phyloP scores from a whole-genome alignment of 805 yeast species.

The Spathaspora passalidarum region DNA sequence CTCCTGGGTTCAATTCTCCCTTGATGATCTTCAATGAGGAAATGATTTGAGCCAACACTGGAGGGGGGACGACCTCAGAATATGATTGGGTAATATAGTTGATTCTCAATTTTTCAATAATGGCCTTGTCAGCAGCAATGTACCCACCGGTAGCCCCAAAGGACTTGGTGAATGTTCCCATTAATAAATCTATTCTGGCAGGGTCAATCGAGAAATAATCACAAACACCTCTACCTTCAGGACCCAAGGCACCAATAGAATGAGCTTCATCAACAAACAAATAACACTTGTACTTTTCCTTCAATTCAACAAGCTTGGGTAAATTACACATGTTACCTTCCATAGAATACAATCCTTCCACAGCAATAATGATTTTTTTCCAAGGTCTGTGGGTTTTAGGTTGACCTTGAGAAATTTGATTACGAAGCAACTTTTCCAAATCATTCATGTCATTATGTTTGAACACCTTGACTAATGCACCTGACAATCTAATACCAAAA shows the following conservation, averaged over 20 bases:
- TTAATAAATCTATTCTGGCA: slow-evolving; percentile 71
- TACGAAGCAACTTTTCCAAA: slow-evolving; percentile 74
- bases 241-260: slow-evolving; percentile 98
- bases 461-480: slow-evolving; percentile 89
- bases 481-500: slow-evolving; percentile 89
- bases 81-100: slow-evolving; percentile 71
- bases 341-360: slow-evolving; percentile 91
- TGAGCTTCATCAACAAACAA: slow-evolving; percentile 97
- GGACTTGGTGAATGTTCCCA: slow-evolving; percentile 98
- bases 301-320: slow-evolving; percentile 69
- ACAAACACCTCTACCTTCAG: slow-evolving; percentile 90
- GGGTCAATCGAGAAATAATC: slow-evolving; percentile 87
- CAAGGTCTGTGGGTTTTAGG: slow-evolving; percentile 95
- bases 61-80: slow-evolving; percentile 87
- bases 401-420: slow-evolving; percentile 89
- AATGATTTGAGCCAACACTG: slow-evolving; percentile 84
- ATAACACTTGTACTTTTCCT: slow-evolving; percentile 83
- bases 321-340: slow-evolving; percentile 87
- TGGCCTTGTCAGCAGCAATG: slow-evolving; percentile 67
- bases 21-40: slow-evolving; percentile 74
- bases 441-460: slow-evolving; percentile 86
- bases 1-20: slow-evolving; percentile 87
- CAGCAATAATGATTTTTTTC: slow-evolving; percentile 80
- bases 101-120: slow-evolving; percentile 73
- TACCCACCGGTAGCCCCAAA: slow-evolving; percentile 99